Evolutionary conservation across 441 rosid genomes (phyloP).

Genomic region (Daphne laureola): DNA sequence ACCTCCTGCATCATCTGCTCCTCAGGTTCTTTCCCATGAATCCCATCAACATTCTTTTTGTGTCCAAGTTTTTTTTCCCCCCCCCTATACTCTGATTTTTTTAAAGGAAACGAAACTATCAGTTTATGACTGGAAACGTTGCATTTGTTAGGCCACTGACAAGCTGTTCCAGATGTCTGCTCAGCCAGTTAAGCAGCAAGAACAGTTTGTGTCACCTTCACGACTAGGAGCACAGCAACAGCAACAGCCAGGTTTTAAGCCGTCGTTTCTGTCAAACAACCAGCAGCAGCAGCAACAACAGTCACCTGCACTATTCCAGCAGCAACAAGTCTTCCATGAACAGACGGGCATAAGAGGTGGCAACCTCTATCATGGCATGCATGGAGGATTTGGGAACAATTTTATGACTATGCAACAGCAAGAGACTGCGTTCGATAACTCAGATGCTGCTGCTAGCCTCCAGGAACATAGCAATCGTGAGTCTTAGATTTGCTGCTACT

Average conservation of each 20-base stretch:
- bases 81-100: too few species aligned
- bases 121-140: too few species aligned
- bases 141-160: background rate
- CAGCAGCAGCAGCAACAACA: conserved; percentile 20
- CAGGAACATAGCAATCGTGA: too few species aligned
- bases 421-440: conserved; percentile 14
- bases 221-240: conserved; percentile 22
- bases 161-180: conserved; percentile 11
- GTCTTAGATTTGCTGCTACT: too few species aligned
- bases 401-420: conserved; percentile 12
- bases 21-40: conserved; percentile 2
- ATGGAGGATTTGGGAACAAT: conserved; percentile 12
- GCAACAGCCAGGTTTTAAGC: conserved; percentile 13
- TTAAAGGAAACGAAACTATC: too few species aligned
- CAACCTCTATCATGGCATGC: conserved; percentile 14
- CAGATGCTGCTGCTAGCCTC: conserved; percentile 7
- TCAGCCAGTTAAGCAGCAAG: conserved; percentile 19
- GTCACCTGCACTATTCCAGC: conserved; percentile 17
- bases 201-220: conserved; percentile 18
- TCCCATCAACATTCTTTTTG: background rate
- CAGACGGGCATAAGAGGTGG: conserved; percentile 19
- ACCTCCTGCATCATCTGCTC: conserved; percentile 8
- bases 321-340: conserved; percentile 24
- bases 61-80: background rate
- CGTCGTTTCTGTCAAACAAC: conserved; percentile 15